Base-by-base conservation (phyloP, 495 filamentous ascomycete genomes). In the Sporormia fimetaria region DNA sequence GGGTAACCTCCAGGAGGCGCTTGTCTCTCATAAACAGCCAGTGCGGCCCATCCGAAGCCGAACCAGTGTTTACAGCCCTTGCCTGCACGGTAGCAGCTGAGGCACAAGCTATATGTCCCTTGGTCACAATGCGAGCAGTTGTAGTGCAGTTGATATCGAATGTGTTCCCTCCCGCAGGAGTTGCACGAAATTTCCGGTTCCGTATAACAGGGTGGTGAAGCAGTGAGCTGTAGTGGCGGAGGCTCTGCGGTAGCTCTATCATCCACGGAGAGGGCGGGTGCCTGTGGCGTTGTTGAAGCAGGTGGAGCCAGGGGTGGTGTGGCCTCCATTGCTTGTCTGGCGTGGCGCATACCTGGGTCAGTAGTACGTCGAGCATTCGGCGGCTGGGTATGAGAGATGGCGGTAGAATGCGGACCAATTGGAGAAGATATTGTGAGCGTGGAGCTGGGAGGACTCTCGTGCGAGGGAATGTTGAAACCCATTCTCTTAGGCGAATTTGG, bases 101-200 rank as follows among this genome's bases (percentile, higher is more conserved):
- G 61, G 52, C 87, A 94, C 14, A 93, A 65, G 56, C 86, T 77
- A 64, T 73, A 88, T 17, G 69, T 61, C 2, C 82, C 83, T n/a
- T 67, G 56, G 26, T 69, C 66, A 60, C 87, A 93, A 29, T 64
- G 60, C 5, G 61, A 50, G 60, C 87, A 94, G 56, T 77, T 76
- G 59, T 81, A 85, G 57, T 93, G 84, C 0, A 92, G 63, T 2
- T 80, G 73, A 50, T 93, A 85, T 56, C 90, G 75, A 41, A 93
- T 83, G 40, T 81, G 67, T 2, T 59, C 21, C 42, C 67, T 76
- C 12, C 62, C 57, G 56, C 87, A 94, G 21, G 71, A 59, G 18
- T 75, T 68, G 55, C 87, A 94, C 21, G 66, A 68, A 38, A 93
- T 71, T 0, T 70, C 70, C 2, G 87, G 85, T 48, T 90, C 85